Base-by-base conservation (phyloP, 768 basidiomycete genomes). In the Cystobasidium tubakii region DNA sequence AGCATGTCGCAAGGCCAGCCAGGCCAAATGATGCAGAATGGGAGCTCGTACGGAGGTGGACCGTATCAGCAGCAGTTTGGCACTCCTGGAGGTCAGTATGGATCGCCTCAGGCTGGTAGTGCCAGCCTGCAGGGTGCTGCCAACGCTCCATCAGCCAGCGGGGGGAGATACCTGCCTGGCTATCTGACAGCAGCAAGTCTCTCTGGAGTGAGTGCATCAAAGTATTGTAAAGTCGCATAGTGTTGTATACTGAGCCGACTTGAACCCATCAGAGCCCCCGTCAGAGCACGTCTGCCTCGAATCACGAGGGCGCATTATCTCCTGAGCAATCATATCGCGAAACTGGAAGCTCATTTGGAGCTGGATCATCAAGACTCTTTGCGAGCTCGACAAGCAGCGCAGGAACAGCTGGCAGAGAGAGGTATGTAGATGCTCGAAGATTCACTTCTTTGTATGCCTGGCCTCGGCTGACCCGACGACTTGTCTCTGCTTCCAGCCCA, bases 171-270 rank as follows among this genome's bases (percentile, higher is more conserved):
- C 63, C 23, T 65, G 23, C 63, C 63, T 21, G 63, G 63, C 33
- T 65, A 65, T 23, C 39, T 65, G 34, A 65, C 63, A 19, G 63
- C 36, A 10, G 10, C 63, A n/a, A 65, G 63, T n/a, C 39, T 65
- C 25, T 31, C 33, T 42, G 63, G 63, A 36, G 63, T 65, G 39
- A 39, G 63, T 65, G 15, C 33, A 19, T 65, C 23, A 27, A 9
- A 63, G 21, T 12, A 33, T 33, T 9, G 9, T 7, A 7, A 63
- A 33, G 21, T 4, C 62, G 12, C 23, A 9, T 9, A 29, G n/a
- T 55, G 53, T 7, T 55, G 21, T 10, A 9, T 9, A 29, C n/a
- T 23, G n/a, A 6, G 53, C n/a, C n/a, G n/a, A n/a, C n/a, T n/a
- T n/a, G n/a, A 10, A 23, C 10, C 23, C 21, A 42, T 13, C 63